Evolutionary conservation across 2,329 filamentous ascomycete genomes (phyloP), one percentile per base, ranked within the genome.

Genomic region (Aspergillus tamarii): DNA sequence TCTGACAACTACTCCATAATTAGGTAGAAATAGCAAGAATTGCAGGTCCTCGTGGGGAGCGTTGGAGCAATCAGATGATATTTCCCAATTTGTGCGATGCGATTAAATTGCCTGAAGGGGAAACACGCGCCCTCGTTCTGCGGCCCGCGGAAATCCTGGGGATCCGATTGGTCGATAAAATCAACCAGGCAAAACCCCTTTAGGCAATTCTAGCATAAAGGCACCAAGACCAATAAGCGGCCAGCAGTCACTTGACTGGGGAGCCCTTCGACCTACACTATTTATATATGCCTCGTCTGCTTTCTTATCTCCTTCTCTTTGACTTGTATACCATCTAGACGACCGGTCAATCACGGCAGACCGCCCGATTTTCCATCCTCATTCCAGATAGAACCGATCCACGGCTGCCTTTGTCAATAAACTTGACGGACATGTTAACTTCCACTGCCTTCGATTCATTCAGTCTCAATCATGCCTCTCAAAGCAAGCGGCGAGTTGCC

Each of bases 401-500:
- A 16, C 52, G 6, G 12, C 4, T 23, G 3, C 12, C 21, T 19
- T 26, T 7, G 19, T 39, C 9, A 9, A 6, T 8, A 55, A 8
- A 21, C 11, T 21, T 0, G 21, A 16, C 30, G 32, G 32, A 14
- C 5, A 55, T 55, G 52, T 55, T 39, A 19, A 55, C 30, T 2
- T 23, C 52, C n/a, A 28, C 52, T 2, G 32, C 52, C 52, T 14
- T 55, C 32, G 52, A 55, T 14, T 36, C 52, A 19, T 23, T 39
- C 32, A 36, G 52, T 55, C 14, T 55, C 7, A 55, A 39, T 26
- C n/a, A 55, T 55, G 52, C 52, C 16, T 32, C 52, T 4, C 21
- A 23, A 26, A 26, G 52, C n/a, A 55, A 55, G 52, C 96, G 95
- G 81, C 93, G 94, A 76, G 92, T 98, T 63, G 94, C 94, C 61